phyloP scores from a whole-genome alignment of 2,329 filamentous ascomycete species.

The Aspergillus thermomutatus region DNA sequence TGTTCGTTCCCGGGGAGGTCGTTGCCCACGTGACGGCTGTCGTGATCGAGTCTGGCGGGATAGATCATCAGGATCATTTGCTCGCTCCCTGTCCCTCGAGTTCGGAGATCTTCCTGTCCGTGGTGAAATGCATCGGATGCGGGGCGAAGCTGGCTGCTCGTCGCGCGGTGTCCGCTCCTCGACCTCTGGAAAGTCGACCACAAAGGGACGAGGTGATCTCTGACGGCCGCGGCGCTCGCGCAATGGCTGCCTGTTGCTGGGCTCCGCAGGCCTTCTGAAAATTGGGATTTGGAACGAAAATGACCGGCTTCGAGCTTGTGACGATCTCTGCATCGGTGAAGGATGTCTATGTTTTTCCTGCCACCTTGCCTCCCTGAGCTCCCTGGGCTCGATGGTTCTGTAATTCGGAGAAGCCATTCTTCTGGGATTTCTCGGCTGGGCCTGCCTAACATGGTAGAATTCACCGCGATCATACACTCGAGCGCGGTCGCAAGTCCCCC shows the following conservation, averaged over 20 bases:
- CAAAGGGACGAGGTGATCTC: constrained; percentile 9
- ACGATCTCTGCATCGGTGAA: constrained; percentile 3
- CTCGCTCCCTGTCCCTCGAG: background rate
- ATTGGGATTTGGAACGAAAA: constrained; percentile 14
- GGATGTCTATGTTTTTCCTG: background rate
- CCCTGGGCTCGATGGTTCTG: constrained; percentile 8
- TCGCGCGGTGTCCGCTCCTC: background rate
- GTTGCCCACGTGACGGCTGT: constrained; percentile 1
- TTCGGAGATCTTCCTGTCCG: background rate
- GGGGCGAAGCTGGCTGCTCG: constrained; percentile 1
- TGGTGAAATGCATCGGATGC: constrained; percentile 7
- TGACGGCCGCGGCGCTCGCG: constrained; percentile 5
- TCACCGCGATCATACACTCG: constrained; percentile 13
- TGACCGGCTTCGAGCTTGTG: constrained; percentile 8
- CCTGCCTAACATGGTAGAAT: constrained; percentile 13
- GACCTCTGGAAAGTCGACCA: constrained; percentile 11
- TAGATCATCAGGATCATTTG: background rate
- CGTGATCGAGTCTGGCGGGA: background rate
- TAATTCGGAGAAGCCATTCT: constrained; percentile 2
- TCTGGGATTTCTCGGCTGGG: background rate
- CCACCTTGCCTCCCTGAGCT: constrained; percentile 1
- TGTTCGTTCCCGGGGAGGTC: constrained; percentile 15
- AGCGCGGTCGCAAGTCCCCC: constrained; percentile 10
- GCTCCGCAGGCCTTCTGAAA: constrained; percentile 7
- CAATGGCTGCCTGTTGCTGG: background rate